These are phyloP conservation scores for Fusarium illudens DNA, from an alignment of 2,329 filamentous ascomycete species.

Conservation along the genomic window DNA sequence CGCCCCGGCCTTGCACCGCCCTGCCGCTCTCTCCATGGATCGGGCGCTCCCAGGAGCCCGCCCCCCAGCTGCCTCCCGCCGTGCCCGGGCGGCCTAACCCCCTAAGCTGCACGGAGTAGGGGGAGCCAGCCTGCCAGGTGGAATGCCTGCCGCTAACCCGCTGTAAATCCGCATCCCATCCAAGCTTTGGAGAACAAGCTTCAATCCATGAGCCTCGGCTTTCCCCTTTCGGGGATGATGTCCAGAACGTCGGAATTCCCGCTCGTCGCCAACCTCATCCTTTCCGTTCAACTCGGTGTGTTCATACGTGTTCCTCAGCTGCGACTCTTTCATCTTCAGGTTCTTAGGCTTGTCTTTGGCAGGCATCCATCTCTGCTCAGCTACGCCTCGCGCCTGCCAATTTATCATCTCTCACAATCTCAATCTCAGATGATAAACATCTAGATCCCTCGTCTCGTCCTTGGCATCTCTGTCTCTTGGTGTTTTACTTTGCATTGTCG, in stretches of 20 bases:
- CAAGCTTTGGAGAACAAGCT: slow-evolving; percentile 6
- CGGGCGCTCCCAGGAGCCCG: neutral
- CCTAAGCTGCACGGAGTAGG: neutral
- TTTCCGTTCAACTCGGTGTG: too few species aligned
- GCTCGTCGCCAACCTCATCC: slow-evolving; percentile 7
- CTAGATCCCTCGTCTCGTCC: slow-evolving; percentile 14
- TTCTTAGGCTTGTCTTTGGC: neutral
- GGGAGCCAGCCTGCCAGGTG: neutral
- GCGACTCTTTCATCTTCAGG: neutral
- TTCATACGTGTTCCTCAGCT: neutral
- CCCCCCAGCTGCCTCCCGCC: neutral
- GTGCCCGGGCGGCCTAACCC: neutral
- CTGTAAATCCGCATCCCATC: slow-evolving; percentile 8
- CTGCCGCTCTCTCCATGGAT: neutral
- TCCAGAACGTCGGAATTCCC: slow-evolving; percentile 29
- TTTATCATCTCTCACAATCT: slow-evolving; percentile 1
- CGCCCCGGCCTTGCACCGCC: slow-evolving; percentile 7
- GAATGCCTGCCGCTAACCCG: neutral
- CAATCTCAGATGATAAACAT: slow-evolving; percentile 1
- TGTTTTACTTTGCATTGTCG: slow-evolving; percentile 5
- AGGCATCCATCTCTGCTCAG: neutral
- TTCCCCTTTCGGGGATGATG: slow-evolving; percentile 17
- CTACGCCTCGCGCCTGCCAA: neutral
- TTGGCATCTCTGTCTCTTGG: slow-evolving; percentile 3
- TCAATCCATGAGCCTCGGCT: slow-evolving; percentile 32